A percentile compares a stretch with the other conserved stretches of the same genome.
Conservation (phyloP, 495 filamentous ascomycete genomes). For the Penicillium coffeae region DNA sequence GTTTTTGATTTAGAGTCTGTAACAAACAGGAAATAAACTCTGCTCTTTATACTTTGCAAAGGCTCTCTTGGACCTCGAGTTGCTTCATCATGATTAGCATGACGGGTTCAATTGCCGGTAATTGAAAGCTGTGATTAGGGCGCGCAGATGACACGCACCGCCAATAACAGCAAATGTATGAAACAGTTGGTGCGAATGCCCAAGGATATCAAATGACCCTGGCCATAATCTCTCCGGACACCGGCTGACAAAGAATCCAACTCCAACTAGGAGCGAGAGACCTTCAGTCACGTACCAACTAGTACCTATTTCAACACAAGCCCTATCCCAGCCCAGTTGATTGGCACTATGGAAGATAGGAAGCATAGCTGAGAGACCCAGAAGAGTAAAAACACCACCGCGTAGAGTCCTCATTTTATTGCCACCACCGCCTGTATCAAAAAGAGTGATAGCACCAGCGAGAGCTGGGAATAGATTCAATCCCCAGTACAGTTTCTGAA, state of each 20-base stretch:
- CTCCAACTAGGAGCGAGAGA: constrained; percentile 9
- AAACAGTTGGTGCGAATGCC: constrained; percentile 16
- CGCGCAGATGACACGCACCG: constrained; percentile 6
- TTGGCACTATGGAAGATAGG: constrained; percentile 10
- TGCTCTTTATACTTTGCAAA: too few species aligned
- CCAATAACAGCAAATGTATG: constrained; percentile 11
- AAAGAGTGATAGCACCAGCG: constrained; percentile 6
- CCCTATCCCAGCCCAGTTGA: constrained; percentile 8
- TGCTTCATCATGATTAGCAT: too few species aligned
- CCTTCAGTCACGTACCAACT: constrained; percentile 13
- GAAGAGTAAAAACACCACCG: constrained; percentile 9
- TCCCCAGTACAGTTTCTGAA: constrained; percentile 6
- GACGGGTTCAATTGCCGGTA: too few species aligned
- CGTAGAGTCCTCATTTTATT: constrained; percentile 10
- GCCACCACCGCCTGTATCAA: constrained; percentile 13
- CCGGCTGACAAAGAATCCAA: constrained; percentile 8
- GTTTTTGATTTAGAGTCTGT: too few species aligned
- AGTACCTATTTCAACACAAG: constrained; percentile 8
- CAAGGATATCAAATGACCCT: constrained; percentile 12
- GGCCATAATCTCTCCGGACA: constrained; percentile 12
- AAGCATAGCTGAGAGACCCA: constrained; percentile 11
- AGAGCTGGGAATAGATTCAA: constrained; percentile 4
- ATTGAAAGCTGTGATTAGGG: constrained; percentile 1
- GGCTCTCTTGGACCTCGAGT: too few species aligned
- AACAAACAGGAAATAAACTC: too few species aligned